Base-by-base conservation (phyloP, 208 protist species). In the Acanthamoeba castellanii region DNA sequence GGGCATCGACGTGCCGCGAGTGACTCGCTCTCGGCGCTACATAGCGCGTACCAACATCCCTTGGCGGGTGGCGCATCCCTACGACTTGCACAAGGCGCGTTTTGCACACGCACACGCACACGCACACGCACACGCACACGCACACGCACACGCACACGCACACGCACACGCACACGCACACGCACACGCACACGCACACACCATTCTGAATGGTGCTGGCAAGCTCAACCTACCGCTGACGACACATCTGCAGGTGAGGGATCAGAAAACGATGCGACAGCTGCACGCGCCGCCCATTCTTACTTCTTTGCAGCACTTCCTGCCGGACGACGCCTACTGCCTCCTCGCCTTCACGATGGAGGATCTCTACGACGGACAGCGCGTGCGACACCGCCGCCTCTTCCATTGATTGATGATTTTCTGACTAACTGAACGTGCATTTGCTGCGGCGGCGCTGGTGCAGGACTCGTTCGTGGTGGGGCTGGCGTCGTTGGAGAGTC, bases 391-490 rank as follows among this genome's bases (percentile, higher is more conserved):
- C 14, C 4, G 25, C 68, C n/a, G 9, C 18, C 72, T 81, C 30
- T 8, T n/a, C 27, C 22, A 32, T 52, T 30, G 42, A 52, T 3
- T 22, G n/a, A 55, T 25, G 34, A 16, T 16, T 11, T 32, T 14
- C 30, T 32, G 20, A 4, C 18, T 1, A 7, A 11, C 78, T 57
- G 20, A 32, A 25, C 14, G 2, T 34, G 47, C 37, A 42, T 18
- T 9, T n/a, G 14, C 45, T 7, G 6, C 45, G 20, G 0, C 2
- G 20, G 3, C 32, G 0, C 16, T 9, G 52, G 45, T 0, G n/a
- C 30, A 89, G 82, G 82, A 89, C 82, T 89, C 82, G 45, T 89
- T 89, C 42, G 82, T 89, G 45, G 82, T 89, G 30, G 82, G 82
- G 7, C 32, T 89, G 82, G 82, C 82, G 13, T 89, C 82, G 34